Conservation (phyloP, 768 basidiomycete species). For the Polyporus arcularius region DNA sequence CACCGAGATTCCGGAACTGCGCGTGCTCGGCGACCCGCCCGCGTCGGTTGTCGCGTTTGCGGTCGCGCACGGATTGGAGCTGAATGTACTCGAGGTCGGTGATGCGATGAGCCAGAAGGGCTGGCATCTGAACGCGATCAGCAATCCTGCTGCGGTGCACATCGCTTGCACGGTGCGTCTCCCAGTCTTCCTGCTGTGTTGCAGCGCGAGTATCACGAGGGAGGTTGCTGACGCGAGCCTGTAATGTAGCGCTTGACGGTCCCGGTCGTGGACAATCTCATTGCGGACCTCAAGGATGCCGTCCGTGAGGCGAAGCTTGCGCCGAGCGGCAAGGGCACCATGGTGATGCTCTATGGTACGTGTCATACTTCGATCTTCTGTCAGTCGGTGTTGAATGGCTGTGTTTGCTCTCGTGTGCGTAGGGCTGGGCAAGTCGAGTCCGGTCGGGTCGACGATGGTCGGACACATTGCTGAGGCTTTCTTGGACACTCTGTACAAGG, state of each 20-base stretch:
- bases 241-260: slow-evolving; percentile 73
- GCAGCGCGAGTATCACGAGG: not conserved
- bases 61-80: slow-evolving; percentile 46
- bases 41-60: slow-evolving; percentile 92
- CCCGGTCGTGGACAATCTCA: slow-evolving; percentile 69
- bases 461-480: slow-evolving; percentile 76
- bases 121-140: slow-evolving; percentile 91
- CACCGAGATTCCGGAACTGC: slow-evolving; percentile 75
- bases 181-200: not conserved
- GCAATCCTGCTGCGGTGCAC: slow-evolving; percentile 80
- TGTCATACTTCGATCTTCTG: slow-evolving; percentile 9
- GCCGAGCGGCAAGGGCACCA: slow-evolving; percentile 75
- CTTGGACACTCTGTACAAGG: slow-evolving; percentile 82
- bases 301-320: slow-evolving; percentile 68
- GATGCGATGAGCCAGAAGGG: slow-evolving; percentile 84
- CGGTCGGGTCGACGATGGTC: slow-evolving; percentile 80
- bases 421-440: slow-evolving; percentile 84
- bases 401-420: not conserved
- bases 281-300: slow-evolving; percentile 80
- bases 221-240: not conserved
- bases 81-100: slow-evolving; percentile 87
- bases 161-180: slow-evolving; percentile 86
- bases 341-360: slow-evolving; percentile 91
- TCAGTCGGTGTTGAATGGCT: not conserved
- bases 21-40: slow-evolving; percentile 86